phyloP scores from a whole-genome alignment of 1,284 basidiomycete species.

The Rhodofomes roseus region DNA sequence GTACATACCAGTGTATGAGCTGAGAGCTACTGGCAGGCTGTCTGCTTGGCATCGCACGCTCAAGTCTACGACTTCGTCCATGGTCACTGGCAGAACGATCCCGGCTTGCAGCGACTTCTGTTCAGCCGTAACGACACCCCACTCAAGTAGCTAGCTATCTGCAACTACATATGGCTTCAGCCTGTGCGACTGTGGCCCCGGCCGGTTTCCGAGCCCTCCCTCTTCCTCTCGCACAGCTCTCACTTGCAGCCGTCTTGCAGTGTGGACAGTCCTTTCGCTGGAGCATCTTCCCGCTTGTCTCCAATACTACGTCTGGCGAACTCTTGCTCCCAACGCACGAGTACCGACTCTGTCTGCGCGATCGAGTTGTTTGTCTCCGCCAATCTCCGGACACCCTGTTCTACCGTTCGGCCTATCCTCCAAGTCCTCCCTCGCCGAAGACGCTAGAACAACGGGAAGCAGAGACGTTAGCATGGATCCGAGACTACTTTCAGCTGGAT shows the following conservation, averaged over 20 bases:
- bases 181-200: neutral
- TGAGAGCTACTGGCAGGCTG: no score
- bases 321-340: conserved; percentile 42
- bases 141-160: no score
- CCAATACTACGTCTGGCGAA: conserved; percentile 10
- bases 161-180: neutral
- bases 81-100: no score
- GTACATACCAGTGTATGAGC: no score
- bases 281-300: conserved; percentile 46
- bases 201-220: conserved; percentile 53
- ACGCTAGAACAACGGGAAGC: conserved; percentile 39
- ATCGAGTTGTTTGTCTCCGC: conserved; percentile 80
- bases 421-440: conserved; percentile 26
- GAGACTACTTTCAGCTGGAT: conserved; percentile 88
- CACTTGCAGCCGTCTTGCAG: conserved; percentile 67
- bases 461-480: conserved; percentile 76
- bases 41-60: no score
- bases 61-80: no score
- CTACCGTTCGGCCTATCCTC: conserved; percentile 69
- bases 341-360: conserved; percentile 71
- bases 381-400: conserved; percentile 68
- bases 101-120: no score
- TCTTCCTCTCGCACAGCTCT: conserved; percentile 61
- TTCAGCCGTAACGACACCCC: no score
- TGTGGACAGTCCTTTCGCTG: conserved; percentile 84